A percentile compares a stretch with the other conserved stretches of the same genome.
Evolutionary conservation across 306 rosid genomes (phyloP).

Genomic region (Crotalaria pallida): DNA sequence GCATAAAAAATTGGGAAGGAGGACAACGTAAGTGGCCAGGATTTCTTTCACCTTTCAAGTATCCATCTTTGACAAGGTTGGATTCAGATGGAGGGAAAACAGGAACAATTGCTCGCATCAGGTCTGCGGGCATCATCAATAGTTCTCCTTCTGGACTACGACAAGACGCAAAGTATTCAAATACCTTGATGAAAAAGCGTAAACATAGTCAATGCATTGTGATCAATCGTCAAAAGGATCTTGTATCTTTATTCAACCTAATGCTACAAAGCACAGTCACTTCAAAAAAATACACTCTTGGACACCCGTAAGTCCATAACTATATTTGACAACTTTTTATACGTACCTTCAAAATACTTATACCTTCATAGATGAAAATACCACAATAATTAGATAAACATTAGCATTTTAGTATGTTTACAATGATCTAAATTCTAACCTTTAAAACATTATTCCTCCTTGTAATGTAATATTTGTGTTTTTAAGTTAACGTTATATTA

Average conservation of each 20-base stretch:
- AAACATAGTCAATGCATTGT: constrained; percentile 17
- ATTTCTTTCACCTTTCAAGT: constrained; percentile 76
- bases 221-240: neutral
- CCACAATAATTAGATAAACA: too few species aligned
- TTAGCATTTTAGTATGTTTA: too few species aligned
- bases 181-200: constrained; percentile 51
- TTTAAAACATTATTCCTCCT: too few species aligned
- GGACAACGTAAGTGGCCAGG: constrained; percentile 72
- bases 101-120: constrained; percentile 93
- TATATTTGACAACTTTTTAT: too few species aligned
- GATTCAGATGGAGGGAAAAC: constrained; percentile 98
- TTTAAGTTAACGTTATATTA: too few species aligned
- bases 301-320: too few species aligned
- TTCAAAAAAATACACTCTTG: too few species aligned
- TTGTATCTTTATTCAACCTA: neutral
- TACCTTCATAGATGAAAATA: too few species aligned
- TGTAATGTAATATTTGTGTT: too few species aligned
- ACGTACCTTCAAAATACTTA: too few species aligned
- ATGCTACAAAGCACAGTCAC: neutral
- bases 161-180: constrained; percentile 84
- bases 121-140: constrained; percentile 75
- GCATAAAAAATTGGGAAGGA: constrained; percentile 75
- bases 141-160: constrained; percentile 61
- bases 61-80: constrained; percentile 85
- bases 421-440: too few species aligned